A percentile compares a stretch with the other conserved stretches of the same genome.
These are phyloP conservation scores for Eremochloa ophiuroides DNA, from an alignment of 176 grass and related monocot species.

Conservation along the genomic window DNA sequence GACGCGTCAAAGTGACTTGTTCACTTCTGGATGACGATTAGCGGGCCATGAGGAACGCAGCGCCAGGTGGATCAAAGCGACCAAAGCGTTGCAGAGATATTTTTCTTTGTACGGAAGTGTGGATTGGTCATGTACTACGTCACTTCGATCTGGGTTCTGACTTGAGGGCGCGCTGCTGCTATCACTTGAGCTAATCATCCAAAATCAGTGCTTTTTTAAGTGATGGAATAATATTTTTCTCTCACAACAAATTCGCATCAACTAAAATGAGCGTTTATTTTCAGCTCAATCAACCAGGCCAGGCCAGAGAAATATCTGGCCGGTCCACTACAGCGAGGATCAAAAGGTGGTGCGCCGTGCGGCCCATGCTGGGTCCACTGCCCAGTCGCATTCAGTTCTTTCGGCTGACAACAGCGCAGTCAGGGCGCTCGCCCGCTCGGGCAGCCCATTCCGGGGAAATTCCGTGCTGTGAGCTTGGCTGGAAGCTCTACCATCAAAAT, in stretches of 20 bases:
- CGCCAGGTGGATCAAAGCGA: neutral
- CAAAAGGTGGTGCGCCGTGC: constrained; percentile 3
- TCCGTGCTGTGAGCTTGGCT: neutral
- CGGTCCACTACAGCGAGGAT: neutral
- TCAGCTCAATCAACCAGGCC: too few relatives aligned
- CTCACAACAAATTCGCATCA: too few relatives aligned
- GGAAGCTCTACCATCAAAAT: neutral
- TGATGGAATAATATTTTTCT: too few relatives aligned
- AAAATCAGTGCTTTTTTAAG: too few relatives aligned
- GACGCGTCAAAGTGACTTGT: neutral
- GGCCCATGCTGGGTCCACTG: neutral
- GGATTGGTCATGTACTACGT: too few relatives aligned
- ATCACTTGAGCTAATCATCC: neutral
- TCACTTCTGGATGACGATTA: neutral
- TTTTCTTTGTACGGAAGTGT: neutral
- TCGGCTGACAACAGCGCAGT: neutral
- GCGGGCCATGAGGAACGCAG: neutral
- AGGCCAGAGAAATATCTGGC: constrained; percentile 4
- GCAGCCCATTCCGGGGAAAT: neutral
- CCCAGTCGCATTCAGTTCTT: constrained; percentile 13
- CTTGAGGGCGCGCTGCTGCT: neutral
- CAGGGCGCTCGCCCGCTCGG: neutral
- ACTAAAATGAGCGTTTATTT: too few relatives aligned
- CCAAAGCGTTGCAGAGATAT: neutral
- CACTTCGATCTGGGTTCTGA: neutral